phyloP scores from a whole-genome alignment of 1,139 yeast species.

The Kurtzmaniella natalensis region DNA sequence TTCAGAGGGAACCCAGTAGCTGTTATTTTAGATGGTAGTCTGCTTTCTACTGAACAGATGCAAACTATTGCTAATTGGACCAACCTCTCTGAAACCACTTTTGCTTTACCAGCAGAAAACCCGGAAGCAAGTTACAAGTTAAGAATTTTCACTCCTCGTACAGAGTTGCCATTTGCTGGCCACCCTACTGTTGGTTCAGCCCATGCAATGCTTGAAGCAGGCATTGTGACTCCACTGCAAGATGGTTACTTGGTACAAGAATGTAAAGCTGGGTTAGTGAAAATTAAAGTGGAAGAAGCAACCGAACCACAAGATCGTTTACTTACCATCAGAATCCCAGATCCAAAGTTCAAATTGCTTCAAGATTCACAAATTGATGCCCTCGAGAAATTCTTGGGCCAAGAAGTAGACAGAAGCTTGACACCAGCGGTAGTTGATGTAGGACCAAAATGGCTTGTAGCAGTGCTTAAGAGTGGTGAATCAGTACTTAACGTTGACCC shows the following conservation, averaged over 20 bases:
- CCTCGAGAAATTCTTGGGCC: constrained; percentile 18
- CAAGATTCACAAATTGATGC: background rate
- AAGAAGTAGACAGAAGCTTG: background rate
- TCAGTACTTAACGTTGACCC: constrained; percentile 26
- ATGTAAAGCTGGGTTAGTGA: constrained; percentile 40
- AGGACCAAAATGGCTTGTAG: constrained; percentile 43
- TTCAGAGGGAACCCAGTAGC: constrained; percentile 56
- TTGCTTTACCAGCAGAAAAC: constrained; percentile 32
- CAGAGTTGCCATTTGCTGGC: constrained; percentile 56
- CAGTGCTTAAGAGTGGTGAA: constrained; percentile 22
- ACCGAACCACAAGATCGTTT: constrained; percentile 5
- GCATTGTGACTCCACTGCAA: constrained; percentile 15
- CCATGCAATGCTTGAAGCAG: constrained; percentile 35
- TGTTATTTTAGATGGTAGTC: constrained; percentile 36
- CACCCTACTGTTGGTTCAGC: constrained; percentile 57
- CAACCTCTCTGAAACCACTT: constrained; percentile 53
- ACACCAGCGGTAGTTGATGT: constrained; percentile 22
- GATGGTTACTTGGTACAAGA: constrained; percentile 33
- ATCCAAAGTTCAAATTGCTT: constrained; percentile 8
- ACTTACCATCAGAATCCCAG: constrained; percentile 22
- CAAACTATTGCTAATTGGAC: constrained; percentile 51
- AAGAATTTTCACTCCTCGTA: constrained; percentile 42
- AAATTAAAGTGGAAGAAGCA: constrained; percentile 19
- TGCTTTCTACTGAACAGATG: constrained; percentile 31
- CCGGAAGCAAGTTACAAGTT: constrained; percentile 39